Percentiles rank a stretch among this genome's conserved stretches.
Conservation (phyloP, 306 rosid species). For the Senna tora region DNA sequence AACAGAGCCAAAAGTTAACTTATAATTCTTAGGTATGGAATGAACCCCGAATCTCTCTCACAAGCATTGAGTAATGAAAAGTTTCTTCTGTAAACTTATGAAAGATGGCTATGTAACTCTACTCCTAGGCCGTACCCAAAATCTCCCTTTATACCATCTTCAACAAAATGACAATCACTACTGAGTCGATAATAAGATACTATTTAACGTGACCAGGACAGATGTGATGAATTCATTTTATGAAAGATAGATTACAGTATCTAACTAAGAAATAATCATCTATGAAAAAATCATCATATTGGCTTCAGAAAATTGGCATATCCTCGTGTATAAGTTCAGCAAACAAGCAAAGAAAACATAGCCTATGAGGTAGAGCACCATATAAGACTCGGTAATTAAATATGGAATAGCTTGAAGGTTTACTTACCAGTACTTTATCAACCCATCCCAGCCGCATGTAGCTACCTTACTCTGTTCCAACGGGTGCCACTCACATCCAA, state of each 20-base stretch:
- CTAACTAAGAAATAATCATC: background rate
- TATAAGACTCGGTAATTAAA: conserved; percentile 4
- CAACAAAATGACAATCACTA: conserved; percentile 9
- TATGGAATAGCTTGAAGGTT: conserved; percentile 26
- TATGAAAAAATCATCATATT: background rate
- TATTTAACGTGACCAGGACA: background rate
- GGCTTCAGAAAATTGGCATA: conserved; percentile 20
- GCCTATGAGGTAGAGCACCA: conserved; percentile 27
- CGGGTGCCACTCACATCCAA: conserved; percentile 94
- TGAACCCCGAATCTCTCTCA: background rate
- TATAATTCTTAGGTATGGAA: background rate
- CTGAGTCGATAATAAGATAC: background rate
- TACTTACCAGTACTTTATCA: conserved; percentile 93
- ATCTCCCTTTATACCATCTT: background rate
- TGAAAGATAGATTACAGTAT: background rate
- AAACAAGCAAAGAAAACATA: conserved; percentile 2
- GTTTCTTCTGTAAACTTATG: background rate
- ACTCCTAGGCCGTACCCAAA: background rate
- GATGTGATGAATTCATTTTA: background rate
- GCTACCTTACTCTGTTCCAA: conserved; percentile 97
- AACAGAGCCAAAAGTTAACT: background rate
- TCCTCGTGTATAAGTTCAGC: background rate
- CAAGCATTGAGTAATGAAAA: background rate
- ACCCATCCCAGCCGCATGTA: conserved; percentile 98
- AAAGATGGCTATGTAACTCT: background rate